These are phyloP conservation scores for Suillus subalutaceus DNA, from an alignment of 768 basidiomycete species.

Conservation along the genomic window DNA sequence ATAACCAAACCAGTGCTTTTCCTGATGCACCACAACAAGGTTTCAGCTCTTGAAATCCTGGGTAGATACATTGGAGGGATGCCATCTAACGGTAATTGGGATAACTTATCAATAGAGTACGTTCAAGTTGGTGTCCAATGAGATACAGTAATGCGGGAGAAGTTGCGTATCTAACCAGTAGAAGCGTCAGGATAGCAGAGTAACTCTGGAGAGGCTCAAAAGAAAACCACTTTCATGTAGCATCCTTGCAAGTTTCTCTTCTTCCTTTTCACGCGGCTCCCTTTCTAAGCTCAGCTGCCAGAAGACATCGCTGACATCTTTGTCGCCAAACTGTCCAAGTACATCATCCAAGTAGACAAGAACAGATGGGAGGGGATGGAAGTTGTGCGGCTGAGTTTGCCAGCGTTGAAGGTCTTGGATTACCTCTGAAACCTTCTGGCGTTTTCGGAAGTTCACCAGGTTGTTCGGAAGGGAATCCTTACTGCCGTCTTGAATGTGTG, in stretches of 20 bases:
- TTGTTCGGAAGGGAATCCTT: slow-evolving; percentile 47
- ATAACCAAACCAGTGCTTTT: no score
- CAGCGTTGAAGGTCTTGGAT: slow-evolving; percentile 60
- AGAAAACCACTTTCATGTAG: slow-evolving; percentile 43
- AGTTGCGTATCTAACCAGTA: not conserved
- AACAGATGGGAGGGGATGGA: slow-evolving; percentile 46
- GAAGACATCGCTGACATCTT: slow-evolving; percentile 36
- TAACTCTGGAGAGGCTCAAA: slow-evolving; percentile 19
- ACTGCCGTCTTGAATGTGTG: slow-evolving; percentile 66
- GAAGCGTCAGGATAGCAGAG: not conserved
- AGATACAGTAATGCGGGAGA: not conserved
- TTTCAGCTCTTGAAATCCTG: no score
- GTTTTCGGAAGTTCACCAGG: slow-evolving; percentile 62
- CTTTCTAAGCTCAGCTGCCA: slow-evolving; percentile 52
- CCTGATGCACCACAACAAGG: no score
- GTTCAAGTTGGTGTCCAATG: no score
- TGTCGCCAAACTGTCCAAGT: slow-evolving; percentile 38
- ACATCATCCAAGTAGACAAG: slow-evolving; percentile 46
- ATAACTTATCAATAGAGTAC: no score
- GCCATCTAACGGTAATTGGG: no score
- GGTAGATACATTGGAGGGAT: no score
- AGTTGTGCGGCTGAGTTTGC: slow-evolving; percentile 57
- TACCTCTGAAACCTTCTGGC: slow-evolving; percentile 55
- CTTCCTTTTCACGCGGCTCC: slow-evolving; percentile 60
- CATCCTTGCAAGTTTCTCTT: slow-evolving; percentile 48